Conservation (phyloP, 495 filamentous ascomycete genomes). For the Thozetella sp. region DNA sequence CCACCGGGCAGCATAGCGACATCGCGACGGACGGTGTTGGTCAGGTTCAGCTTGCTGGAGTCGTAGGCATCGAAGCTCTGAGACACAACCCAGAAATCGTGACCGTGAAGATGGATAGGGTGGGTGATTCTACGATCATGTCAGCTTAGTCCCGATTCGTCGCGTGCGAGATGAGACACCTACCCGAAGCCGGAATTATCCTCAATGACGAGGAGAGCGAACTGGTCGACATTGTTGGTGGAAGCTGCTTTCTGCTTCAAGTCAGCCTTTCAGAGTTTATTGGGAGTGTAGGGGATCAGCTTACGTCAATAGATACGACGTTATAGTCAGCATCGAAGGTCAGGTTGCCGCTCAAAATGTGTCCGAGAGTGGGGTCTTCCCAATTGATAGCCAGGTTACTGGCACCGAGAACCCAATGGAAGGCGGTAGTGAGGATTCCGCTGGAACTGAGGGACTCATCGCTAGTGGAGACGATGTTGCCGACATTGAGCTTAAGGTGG, state of each 20-base stretch:
- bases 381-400: conserved; percentile 35
- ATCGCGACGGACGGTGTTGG: conserved; percentile 13
- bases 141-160: neutral
- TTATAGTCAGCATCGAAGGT: neutral
- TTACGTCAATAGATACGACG: neutral
- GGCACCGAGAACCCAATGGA: conserved; percentile 35
- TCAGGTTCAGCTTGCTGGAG: neutral
- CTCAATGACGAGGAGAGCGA: neutral
- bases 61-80: conserved; percentile 6
- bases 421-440: neutral
- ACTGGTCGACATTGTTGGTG: neutral
- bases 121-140: neutral
- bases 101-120: neutral
- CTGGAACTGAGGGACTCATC: neutral
- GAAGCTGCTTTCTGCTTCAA: neutral
- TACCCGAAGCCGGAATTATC: neutral
- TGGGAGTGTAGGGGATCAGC: neutral
- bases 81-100: neutral
- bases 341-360: neutral
- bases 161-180: neutral
- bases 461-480: conserved; percentile 9
- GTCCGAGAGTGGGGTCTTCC: conserved; percentile 27
- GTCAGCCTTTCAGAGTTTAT: no score
- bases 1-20: conserved; percentile 33
- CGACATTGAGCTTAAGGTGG: conserved; percentile 26